Conservation (phyloP, 1,284 basidiomycete genomes). For the Leccinum olivaceoglutinosum region DNA sequence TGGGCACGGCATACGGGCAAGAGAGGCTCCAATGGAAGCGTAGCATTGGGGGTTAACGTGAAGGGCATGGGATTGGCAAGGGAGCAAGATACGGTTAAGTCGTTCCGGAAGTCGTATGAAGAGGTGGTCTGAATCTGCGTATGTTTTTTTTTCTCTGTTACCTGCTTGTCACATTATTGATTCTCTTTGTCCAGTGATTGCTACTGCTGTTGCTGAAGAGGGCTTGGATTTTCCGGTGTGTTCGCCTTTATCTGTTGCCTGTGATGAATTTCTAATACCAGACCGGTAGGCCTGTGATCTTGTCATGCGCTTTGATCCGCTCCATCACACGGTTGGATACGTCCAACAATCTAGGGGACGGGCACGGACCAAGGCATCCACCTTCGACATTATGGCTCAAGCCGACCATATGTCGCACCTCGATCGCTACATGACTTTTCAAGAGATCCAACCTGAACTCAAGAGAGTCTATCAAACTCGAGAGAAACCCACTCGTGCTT, state of each 20-base stretch:
- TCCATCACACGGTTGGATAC: conserved; percentile 77
- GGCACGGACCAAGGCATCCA: conserved; percentile 69
- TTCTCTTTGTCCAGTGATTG: conserved; percentile 51
- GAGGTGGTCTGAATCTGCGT: conserved; percentile 65
- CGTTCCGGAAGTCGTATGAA: conserved; percentile 63
- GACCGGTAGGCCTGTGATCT: conserved; percentile 65
- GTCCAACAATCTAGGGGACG: conserved; percentile 69
- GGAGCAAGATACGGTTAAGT: conserved; percentile 54
- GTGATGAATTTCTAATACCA: conserved; percentile 3
- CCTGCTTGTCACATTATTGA: conserved; percentile 1
- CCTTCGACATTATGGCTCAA: conserved; percentile 75
- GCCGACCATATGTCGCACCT: conserved; percentile 50
- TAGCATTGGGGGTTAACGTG: conserved; percentile 18
- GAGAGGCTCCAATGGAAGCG: conserved; percentile 8
- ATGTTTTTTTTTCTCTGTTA: conserved; percentile 31
- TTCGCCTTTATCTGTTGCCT: background rate
- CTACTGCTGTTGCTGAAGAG: conserved; percentile 84
- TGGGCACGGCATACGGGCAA: conserved; percentile 28
- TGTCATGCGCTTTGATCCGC: conserved; percentile 75
- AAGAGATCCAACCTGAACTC: conserved; percentile 57
- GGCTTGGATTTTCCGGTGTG: conserved; percentile 79
- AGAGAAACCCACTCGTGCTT: conserved; percentile 31
- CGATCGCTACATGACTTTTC: conserved; percentile 52
- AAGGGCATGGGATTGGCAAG: conserved; percentile 48
- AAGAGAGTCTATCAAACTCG: conserved; percentile 55